A percentile compares a stretch with the other conserved stretches of the same genome.
Conservation (phyloP, 2,329 filamentous ascomycete genomes). For the Zymoseptoria ardabiliae region DNA sequence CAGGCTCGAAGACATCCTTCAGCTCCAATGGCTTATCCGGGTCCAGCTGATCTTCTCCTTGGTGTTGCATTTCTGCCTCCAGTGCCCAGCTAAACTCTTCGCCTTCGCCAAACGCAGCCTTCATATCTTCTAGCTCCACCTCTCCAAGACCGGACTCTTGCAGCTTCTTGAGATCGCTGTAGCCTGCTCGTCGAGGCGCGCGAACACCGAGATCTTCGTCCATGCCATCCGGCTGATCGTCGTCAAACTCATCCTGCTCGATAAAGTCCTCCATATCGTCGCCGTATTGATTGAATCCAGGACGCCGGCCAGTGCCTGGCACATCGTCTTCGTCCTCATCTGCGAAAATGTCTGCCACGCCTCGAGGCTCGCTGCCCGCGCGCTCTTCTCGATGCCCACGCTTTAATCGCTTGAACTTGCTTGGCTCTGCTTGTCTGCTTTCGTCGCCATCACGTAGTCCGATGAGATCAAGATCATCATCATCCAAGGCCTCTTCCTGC, state of each 20-base stretch:
- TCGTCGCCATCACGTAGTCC: slow-evolving; percentile 70
- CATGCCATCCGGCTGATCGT: slow-evolving; percentile 69
- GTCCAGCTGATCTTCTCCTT: slow-evolving; percentile 64
- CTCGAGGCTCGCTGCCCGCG: slow-evolving; percentile 55
- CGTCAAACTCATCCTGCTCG: slow-evolving; percentile 86
- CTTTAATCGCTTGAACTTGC: slow-evolving; percentile 94
- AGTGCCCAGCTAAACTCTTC: slow-evolving; percentile 95
- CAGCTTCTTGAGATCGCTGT: slow-evolving; percentile 65
- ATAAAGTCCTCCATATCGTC: slow-evolving; percentile 87
- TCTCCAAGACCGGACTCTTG: slow-evolving; percentile 65
- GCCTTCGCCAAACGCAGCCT: slow-evolving; percentile 89
- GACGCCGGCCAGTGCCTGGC: slow-evolving; percentile 35
- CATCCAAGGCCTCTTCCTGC: slow-evolving; percentile 78
- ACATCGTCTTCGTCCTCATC: slow-evolving; percentile 74
- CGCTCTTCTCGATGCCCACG: slow-evolving; percentile 74
- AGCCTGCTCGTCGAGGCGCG: slow-evolving; percentile 64
- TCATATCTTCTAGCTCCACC: slow-evolving; percentile 90
- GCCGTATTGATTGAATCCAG: slow-evolving; percentile 39
- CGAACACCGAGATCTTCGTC: slow-evolving; percentile 85
- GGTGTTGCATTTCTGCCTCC: slow-evolving; percentile 76
- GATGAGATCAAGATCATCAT: slow-evolving; percentile 93
- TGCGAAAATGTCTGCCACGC: slow-evolving; percentile 87
- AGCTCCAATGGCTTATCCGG: slow-evolving; percentile 82
- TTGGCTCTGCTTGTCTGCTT: slow-evolving; percentile 60
- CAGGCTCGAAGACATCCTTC: slow-evolving; percentile 97